A percentile compares a stretch with the other conserved stretches of the same genome.
Evolutionary conservation across 208 protist genomes (phyloP).

Genomic region (Trypanosoma caninum): DNA sequence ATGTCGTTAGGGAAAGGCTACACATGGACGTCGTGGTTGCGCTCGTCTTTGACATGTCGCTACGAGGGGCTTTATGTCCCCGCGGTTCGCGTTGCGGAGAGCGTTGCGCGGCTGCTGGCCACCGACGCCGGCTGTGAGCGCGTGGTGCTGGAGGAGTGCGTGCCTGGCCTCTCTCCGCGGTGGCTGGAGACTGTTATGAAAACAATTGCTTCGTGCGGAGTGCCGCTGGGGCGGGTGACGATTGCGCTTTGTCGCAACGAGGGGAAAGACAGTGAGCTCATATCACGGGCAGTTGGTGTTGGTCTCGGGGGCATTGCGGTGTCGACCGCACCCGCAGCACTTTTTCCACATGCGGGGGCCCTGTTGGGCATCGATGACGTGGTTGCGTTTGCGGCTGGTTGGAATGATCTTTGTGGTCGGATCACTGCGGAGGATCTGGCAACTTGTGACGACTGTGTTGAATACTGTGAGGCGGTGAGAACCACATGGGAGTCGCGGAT

Average conservation of each 20-base stretch:
- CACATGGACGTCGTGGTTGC: constrained; percentile 75
- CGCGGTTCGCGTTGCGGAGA: constrained; percentile 61
- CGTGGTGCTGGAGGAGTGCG: constrained; percentile 65
- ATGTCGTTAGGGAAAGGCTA: constrained; percentile 11
- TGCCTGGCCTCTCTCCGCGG: constrained; percentile 47
- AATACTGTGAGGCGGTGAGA: constrained; percentile 29
- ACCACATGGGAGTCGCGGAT: constrained; percentile 4
- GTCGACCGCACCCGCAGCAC: constrained; percentile 17
- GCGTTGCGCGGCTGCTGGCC: constrained; percentile 44
- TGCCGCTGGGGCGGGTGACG: constrained; percentile 31
- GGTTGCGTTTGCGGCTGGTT: constrained; percentile 29
- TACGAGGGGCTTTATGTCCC: constrained; percentile 77
- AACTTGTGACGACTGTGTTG: constrained; percentile 21
- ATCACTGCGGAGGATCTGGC: constrained; percentile 25
- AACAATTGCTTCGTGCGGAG: constrained; percentile 62
- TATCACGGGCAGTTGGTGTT: constrained; percentile 48
- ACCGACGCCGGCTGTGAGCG: constrained; percentile 9
- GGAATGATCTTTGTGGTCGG: constrained; percentile 29
- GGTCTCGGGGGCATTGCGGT: constrained; percentile 40
- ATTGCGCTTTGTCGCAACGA: constrained; percentile 42
- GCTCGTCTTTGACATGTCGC: constrained; percentile 67
- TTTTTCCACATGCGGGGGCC: constrained; percentile 34
- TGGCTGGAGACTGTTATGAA: constrained; percentile 81
- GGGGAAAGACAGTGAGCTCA: constrained; percentile 7
- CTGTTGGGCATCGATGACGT: constrained; percentile 30